Evolutionary conservation across 2,329 filamentous ascomycete genomes (phyloP), one percentile per base, ranked within the genome.

Genomic region (Fragosphaeria purpurea): DNA sequence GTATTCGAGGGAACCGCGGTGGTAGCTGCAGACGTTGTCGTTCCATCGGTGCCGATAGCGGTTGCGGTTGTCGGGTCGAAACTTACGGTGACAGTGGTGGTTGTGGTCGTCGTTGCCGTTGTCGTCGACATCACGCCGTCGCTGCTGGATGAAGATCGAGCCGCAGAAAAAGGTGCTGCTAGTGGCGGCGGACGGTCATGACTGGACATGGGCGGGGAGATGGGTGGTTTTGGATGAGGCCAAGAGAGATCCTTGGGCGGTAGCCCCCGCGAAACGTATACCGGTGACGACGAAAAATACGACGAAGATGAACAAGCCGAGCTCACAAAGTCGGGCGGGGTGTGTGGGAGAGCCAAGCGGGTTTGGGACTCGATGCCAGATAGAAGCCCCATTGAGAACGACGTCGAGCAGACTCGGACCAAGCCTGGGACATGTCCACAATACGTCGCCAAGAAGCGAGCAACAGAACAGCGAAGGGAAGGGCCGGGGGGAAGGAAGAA

Each of bases 201-300:
- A 64, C 69, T 73, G 61, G 76, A 75, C 77, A 80, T 80, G 57
- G 74, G 73, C 62, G 76, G 71, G 55, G 75, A 75, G 55, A 74
- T 65, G 52, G 72, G 70, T 53, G 65, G 63, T 54, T 64, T 62
- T 47, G 66, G 65, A 47, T 66, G 50, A 30, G 50, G 67, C 71
- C 73, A 75, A 51, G 66, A 61, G 58, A 68, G 67, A 56, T 75
- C 73, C 59, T 70, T 71, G 47, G 67, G 46, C 32, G 50, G 48
- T 7, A 9, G 50, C 38, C 31, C 46, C 41, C 13, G 33, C 35
- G 35, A 37, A 37, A 7, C 11, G 35, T 7, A 11, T 37, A 7
- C 11, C 11, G 35, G 22, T 13, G 31, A 6, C 6, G 48, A 44
- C n/a, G 60, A 39, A 64, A 63, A 22, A 64, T 44, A 43, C 4